A percentile compares a stretch with the other conserved stretches of the same genome.
phyloP scores from a whole-genome alignment of 2,329 filamentous ascomycete genomes.

The Talaromyces sp. region DNA sequence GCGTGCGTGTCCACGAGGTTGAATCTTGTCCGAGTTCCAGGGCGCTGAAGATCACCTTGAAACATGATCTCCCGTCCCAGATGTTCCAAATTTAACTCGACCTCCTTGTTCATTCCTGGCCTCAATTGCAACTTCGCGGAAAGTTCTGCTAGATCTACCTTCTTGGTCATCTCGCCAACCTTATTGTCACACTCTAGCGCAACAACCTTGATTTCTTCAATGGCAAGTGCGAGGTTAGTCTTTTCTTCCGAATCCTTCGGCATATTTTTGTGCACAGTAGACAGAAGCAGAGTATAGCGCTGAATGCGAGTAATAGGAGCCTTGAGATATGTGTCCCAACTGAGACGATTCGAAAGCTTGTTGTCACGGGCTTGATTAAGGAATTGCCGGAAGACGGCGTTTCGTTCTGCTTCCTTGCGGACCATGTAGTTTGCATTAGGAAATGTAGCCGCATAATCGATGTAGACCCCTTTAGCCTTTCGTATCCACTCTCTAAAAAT shows the following conservation, averaged over 20 bases:
- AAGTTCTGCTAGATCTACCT: constrained; percentile 82
- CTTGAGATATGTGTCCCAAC: constrained; percentile 94
- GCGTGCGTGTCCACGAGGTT: constrained; percentile 92
- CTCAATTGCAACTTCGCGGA: constrained; percentile 77
- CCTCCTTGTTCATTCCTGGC: constrained; percentile 76
- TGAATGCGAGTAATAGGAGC: constrained; percentile 89
- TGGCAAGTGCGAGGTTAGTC: constrained; percentile 73
- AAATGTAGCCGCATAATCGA: constrained; percentile 86
- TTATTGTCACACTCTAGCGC: constrained; percentile 87
- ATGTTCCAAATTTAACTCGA: constrained; percentile 85
- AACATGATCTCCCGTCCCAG: constrained; percentile 87
- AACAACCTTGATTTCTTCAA: constrained; percentile 86
- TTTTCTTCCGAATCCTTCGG: constrained; percentile 84
- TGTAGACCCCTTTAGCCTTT: constrained; percentile 82
- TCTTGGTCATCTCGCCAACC: constrained; percentile 87
- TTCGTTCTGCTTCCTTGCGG: constrained; percentile 76
- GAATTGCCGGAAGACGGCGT: constrained; percentile 81
- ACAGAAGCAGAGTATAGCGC: constrained; percentile 78
- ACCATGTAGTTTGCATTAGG: constrained; percentile 79
- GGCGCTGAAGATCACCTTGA: constrained; percentile 82
- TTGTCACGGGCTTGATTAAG: constrained; percentile 75
- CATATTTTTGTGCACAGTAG: constrained; percentile 81
- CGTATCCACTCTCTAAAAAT: constrained; percentile 98
- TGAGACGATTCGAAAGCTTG: constrained; percentile 73
- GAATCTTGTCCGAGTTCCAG: constrained; percentile 81